Percentiles rank a stretch among this genome's conserved stretches.
These are phyloP conservation scores for Magnolia changhungtana DNA, from an alignment of 164 flowering plant species.

Conservation along the genomic window DNA sequence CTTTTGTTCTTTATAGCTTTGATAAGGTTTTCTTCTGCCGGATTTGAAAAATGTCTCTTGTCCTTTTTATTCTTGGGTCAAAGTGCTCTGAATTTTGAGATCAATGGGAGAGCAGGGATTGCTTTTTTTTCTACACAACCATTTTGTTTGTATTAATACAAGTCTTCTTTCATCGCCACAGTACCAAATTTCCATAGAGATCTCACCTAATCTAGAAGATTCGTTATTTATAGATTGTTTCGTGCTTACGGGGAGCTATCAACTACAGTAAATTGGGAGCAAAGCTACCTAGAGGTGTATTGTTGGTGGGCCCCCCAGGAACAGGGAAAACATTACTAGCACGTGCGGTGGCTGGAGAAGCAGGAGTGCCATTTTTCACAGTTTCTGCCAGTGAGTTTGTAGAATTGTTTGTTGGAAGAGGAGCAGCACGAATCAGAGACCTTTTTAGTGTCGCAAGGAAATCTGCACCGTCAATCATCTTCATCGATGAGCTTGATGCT, in stretches of 20 bases:
- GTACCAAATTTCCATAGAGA: not conserved
- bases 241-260: slow-evolving; percentile 81
- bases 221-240: slow-evolving; percentile 56
- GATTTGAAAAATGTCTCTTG: not conserved
- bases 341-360: slow-evolving; percentile 99
- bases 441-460: slow-evolving; percentile 84
- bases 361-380: slow-evolving; percentile 92
- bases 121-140: no score
- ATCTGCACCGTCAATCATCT: slow-evolving; percentile 85
- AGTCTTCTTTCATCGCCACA: not conserved
- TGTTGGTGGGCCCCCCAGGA: slow-evolving; percentile 95
- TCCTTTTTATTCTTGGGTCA: not conserved
- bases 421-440: slow-evolving; percentile 96
- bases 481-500: slow-evolving; percentile 98
- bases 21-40: not conserved
- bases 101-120: not conserved
- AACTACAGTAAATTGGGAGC: slow-evolving; percentile 87
- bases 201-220: slow-evolving; percentile 4
- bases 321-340: slow-evolving; percentile 98
- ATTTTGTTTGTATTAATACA: no score
- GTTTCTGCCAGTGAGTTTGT: slow-evolving; percentile 99
- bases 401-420: slow-evolving; percentile 97
- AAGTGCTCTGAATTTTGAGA: not conserved
- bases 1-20: not conserved
- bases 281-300: slow-evolving; percentile 87